These are phyloP conservation scores for Astrephomene gubernaculifera DNA, from an alignment of 139 green algal species.

Conservation along the genomic window DNA sequence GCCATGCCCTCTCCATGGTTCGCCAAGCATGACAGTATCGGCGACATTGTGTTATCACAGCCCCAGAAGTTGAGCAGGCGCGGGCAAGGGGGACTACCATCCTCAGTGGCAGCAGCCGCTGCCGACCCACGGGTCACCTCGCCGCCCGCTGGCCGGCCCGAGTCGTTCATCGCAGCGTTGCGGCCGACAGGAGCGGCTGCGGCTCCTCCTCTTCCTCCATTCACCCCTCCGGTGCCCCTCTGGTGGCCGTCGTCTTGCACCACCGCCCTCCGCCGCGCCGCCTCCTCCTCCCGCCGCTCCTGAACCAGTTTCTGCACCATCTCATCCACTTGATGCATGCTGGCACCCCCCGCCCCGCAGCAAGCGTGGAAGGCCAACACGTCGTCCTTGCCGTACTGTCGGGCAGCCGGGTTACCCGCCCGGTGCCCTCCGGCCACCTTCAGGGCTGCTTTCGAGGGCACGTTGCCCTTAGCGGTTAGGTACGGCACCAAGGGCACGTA, in stretches of 20 bases:
- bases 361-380: not conserved
- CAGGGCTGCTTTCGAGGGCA: not conserved
- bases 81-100: not conserved
- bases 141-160: not conserved
- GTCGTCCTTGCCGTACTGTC: not conserved
- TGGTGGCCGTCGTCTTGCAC: too few species aligned
- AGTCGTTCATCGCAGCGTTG: not conserved
- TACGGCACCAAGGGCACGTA: not conserved
- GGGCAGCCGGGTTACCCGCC: not conserved
- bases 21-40: not conserved
- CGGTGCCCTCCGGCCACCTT: not conserved
- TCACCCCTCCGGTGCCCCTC: not conserved
- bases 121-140: not conserved
- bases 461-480: not conserved
- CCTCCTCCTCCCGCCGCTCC: not conserved
- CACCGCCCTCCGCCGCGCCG: too few species aligned
- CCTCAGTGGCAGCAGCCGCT: not conserved
- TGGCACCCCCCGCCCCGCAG: not conserved
- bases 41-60: not conserved
- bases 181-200: not conserved
- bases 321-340: not conserved
- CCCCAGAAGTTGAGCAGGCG: not conserved
- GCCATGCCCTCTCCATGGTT: not conserved
- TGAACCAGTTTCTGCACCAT: not conserved
- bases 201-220: not conserved